Evolutionary conservation across 2,329 filamentous ascomycete genomes (phyloP).

Genomic region (Hypoxylon rubiginosum): DNA sequence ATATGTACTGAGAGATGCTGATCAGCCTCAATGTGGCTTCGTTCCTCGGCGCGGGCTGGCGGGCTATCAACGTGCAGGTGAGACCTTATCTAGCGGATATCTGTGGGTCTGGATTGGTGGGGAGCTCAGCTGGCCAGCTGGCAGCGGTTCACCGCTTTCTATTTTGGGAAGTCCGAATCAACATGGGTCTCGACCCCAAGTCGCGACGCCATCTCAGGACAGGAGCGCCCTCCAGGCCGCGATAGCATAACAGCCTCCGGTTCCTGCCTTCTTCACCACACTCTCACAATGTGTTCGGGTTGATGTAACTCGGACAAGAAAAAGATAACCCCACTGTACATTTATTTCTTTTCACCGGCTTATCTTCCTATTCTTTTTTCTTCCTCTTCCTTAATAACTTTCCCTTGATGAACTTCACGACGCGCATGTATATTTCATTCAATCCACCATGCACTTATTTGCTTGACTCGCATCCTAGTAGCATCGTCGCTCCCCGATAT

Average conservation of each 20-base stretch:
- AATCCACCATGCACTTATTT: slow-evolving; percentile 31
- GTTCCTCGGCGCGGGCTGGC: not conserved
- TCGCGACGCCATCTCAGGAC: slow-evolving; percentile 37
- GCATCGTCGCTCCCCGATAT: slow-evolving; percentile 21
- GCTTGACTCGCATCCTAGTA: slow-evolving; percentile 35
- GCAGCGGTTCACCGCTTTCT: slow-evolving; percentile 29
- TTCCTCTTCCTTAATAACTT: slow-evolving; percentile 12
- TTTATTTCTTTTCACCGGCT: not conserved
- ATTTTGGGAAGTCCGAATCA: slow-evolving; percentile 24
- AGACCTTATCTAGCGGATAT: not conserved
- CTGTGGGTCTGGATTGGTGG: slow-evolving; percentile 23
- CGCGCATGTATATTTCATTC: slow-evolving; percentile 21
- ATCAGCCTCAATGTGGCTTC: slow-evolving; percentile 19
- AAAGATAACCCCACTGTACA: slow-evolving; percentile 14
- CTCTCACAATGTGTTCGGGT: slow-evolving; percentile 19
- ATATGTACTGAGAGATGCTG: slow-evolving; percentile 9
- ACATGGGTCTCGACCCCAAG: slow-evolving; percentile 30
- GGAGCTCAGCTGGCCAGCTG: slow-evolving; percentile 16
- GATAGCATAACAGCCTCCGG: slow-evolving; percentile 30
- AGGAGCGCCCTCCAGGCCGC: slow-evolving; percentile 17
- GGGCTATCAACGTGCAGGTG: not conserved
- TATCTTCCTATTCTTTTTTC: slow-evolving; percentile 10
- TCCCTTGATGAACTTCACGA: slow-evolving; percentile 28
- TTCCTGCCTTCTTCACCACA: slow-evolving; percentile 34
- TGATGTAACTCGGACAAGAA: slow-evolving; percentile 19